Conservation (phyloP, 306 rosid species). For the Canavalia ensiformis region DNA sequence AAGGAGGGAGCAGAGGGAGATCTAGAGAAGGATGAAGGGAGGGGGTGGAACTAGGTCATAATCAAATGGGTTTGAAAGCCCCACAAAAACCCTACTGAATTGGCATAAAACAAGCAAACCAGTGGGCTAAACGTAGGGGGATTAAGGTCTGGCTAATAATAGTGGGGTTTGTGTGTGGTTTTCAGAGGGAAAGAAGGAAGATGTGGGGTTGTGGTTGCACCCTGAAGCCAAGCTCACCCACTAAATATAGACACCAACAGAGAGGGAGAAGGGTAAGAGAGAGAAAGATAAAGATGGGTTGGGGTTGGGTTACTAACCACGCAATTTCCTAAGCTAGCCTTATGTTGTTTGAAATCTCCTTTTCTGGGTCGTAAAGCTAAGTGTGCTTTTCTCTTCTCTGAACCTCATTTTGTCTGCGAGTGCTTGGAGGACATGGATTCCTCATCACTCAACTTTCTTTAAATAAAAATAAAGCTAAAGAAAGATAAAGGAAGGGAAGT, state of each 20-base stretch:
- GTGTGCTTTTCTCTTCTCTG: slow-evolving; percentile 84
- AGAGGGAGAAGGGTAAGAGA: slow-evolving; percentile 3
- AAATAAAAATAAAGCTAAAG: slow-evolving; percentile 57
- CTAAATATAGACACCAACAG: slow-evolving; percentile 67
- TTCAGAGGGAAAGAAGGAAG: slow-evolving; percentile 67
- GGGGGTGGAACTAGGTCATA: slow-evolving; percentile 57
- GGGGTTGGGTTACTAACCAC: slow-evolving; percentile 70
- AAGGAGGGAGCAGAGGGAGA: slow-evolving; percentile 39
- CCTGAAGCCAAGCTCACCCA: slow-evolving; percentile 53
- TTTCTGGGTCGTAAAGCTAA: slow-evolving; percentile 95
- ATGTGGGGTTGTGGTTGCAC: slow-evolving; percentile 80
- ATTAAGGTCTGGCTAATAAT: slow-evolving; percentile 56
- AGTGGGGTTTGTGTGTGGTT: slow-evolving; percentile 51
- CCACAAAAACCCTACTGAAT: slow-evolving; percentile 67
- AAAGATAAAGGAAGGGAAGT: slow-evolving; percentile 47
- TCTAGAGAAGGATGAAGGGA: slow-evolving; percentile 31
- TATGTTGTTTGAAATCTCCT: slow-evolving; percentile 90
- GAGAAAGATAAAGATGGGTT: slow-evolving; percentile 40
- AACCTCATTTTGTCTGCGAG: slow-evolving; percentile 88
- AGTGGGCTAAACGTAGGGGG: slow-evolving; percentile 48
- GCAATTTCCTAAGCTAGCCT: slow-evolving; percentile 93
- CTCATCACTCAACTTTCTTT: slow-evolving; percentile 64
- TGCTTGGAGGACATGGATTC: slow-evolving; percentile 97
- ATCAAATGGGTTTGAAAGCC: slow-evolving; percentile 59
- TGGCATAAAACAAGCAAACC: slow-evolving; percentile 66